Conservation (phyloP, 345 rosid genomes). For the Microthlaspi erraticum region DNA sequence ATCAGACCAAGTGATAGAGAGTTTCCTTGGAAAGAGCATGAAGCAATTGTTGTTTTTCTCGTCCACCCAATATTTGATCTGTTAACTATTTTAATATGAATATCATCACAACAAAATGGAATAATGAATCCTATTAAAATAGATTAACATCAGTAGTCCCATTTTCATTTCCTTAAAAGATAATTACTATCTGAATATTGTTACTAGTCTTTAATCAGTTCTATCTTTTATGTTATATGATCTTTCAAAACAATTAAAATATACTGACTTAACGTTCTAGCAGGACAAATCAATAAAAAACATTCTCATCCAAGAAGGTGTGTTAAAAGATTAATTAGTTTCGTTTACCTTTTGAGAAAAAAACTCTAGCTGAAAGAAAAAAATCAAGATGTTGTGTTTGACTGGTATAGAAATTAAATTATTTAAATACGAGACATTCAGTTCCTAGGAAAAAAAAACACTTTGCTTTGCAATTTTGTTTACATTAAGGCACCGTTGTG, state of each 20-base stretch:
- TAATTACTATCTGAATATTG: neutral
- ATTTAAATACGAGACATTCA: too few relatives aligned
- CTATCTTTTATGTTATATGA: neutral
- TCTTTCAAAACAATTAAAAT: neutral
- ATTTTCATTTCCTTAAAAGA: neutral
- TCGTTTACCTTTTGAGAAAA: neutral
- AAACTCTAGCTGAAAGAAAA: neutral
- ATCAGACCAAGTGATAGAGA: constrained; percentile 69
- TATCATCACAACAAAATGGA: constrained; percentile 6
- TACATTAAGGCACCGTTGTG: neutral
- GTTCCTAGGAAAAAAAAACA: too few relatives aligned
- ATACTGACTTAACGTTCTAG: neutral
- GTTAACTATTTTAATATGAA: constrained; percentile 2
- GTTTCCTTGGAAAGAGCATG: constrained; percentile 62
- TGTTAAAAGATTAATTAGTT: neutral
- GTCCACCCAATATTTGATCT: constrained; percentile 64
- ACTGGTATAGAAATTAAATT: neutral
- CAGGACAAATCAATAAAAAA: neutral
- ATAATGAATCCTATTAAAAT: neutral
- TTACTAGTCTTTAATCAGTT: neutral
- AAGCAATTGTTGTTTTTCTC: constrained; percentile 59
- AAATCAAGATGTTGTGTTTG: neutral
- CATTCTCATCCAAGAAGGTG: neutral
- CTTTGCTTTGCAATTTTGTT: neutral
- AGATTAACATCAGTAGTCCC: neutral